phyloP scores from a whole-genome alignment of 2,329 filamentous ascomycete species.

The Ascochyta viciae-villosae region DNA sequence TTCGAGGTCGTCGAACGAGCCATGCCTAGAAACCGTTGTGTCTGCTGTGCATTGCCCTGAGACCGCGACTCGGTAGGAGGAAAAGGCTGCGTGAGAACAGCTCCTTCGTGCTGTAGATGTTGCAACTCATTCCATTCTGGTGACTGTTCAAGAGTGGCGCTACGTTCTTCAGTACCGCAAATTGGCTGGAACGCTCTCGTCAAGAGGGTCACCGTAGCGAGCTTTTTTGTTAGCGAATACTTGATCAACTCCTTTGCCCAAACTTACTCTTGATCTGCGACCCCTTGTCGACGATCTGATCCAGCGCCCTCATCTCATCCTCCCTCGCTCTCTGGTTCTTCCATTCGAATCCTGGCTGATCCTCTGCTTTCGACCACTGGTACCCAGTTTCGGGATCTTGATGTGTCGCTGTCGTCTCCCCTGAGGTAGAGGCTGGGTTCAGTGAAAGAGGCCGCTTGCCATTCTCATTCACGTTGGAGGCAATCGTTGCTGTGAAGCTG shows the following conservation, averaged over 20 bases:
- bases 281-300: constrained; percentile 44
- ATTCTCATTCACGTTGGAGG: constrained; percentile 45
- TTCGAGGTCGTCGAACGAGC: not conserved
- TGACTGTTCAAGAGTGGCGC: not conserved
- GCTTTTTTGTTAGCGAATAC: constrained; percentile 30
- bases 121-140: not conserved
- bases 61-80: not conserved
- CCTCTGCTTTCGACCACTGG: constrained; percentile 45
- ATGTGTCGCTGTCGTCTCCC: constrained; percentile 13
- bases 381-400: constrained; percentile 44
- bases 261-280: constrained; percentile 45
- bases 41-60: not conserved
- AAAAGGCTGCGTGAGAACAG: not conserved
- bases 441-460: constrained; percentile 44
- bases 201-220: constrained; percentile 47
- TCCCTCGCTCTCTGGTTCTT: constrained; percentile 47
- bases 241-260: not conserved
- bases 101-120: not conserved
- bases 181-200: constrained; percentile 37
- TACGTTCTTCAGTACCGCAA: constrained; percentile 32
- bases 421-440: constrained; percentile 22
- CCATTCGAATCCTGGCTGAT: constrained; percentile 50
- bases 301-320: constrained; percentile 45
- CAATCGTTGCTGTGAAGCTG: constrained; percentile 23
- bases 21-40: not conserved